phyloP scores from a whole-genome alignment of 2,329 filamentous ascomycete species.

The Colletotrichum spaethianum region DNA sequence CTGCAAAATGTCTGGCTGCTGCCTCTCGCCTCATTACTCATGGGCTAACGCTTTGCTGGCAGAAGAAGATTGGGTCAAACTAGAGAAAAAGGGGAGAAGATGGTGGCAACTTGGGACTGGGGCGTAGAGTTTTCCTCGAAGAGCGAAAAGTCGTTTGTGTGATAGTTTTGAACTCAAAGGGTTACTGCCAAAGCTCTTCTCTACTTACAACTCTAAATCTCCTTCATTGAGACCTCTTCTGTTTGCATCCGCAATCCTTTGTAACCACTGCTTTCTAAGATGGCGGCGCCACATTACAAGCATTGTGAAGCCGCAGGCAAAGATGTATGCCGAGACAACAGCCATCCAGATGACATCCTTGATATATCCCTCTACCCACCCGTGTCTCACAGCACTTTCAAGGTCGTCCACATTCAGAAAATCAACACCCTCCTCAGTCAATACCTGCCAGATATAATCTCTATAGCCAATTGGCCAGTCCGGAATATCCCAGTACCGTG shows the following conservation, averaged over 20 bases:
- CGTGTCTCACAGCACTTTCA: slow-evolving; percentile 39
- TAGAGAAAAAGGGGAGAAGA: no score
- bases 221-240: neutral
- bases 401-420: slow-evolving; percentile 74
- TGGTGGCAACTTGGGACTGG: no score
- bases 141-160: no score
- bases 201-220: no score
- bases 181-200: slow-evolving; percentile 42
- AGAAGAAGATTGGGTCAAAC: no score
- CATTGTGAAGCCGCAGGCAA: neutral
- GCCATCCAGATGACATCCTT: neutral
- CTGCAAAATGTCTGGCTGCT: no score
- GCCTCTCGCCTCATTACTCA: no score
- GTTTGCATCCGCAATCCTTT: slow-evolving; percentile 40
- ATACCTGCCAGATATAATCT: slow-evolving; percentile 68
- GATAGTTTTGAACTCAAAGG: no score
- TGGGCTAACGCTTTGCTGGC: no score
- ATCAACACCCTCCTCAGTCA: slow-evolving; percentile 71
- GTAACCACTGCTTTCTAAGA: neutral
- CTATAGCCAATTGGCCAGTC: slow-evolving; percentile 67
- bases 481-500: slow-evolving; percentile 73
- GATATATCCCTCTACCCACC: neutral
- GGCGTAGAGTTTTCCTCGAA: no score
- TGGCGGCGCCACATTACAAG: neutral
- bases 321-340: neutral